Evolutionary conservation across 257 asterid species (phyloP), one percentile per base, ranked within the genome.

Genomic region (Apocynum venetum): DNA sequence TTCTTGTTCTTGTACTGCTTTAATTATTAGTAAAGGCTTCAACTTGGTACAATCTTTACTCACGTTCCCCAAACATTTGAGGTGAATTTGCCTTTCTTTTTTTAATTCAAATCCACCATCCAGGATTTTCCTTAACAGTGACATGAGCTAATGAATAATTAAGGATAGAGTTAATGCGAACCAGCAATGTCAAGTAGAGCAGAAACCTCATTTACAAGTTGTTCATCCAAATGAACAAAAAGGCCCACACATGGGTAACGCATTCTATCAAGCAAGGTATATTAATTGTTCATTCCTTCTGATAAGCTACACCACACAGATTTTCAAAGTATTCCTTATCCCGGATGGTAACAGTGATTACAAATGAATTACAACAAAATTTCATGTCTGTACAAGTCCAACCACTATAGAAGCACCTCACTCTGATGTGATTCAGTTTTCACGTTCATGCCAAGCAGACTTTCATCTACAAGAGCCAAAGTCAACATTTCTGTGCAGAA

Each of bases 401-500:
- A 51, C 72, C 38, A 35, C 79, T 78, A 85, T 35, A 72, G 47
- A 48, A 77, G 73, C 11, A 78, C 64, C 73, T 79, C 85, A 43
- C 60, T 73, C 7, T 60, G 74, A 35, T 74, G 78, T 38, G 72
- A 78, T 68, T 66, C 80, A 56, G 20, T 20, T 63, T 44, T 69
- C 38, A 67, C 75, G 71, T 80, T 86, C 7, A 72, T 76, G 66
- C 77, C 85, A 57, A 77, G 85, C 38, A 83, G 88, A 82, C 94
- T 84, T 80, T 94, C 98, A 65, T 92, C 98, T 20, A 81, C 89
- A 72, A 94, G 96, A 77, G 97, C 97, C 85, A 88, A 60, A 25
- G 93, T 91, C 81, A 94, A 82, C 98, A 94, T 92, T 73, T 94
- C 97, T 5, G 96, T 92, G 84, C 93, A 92, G 77, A 94, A 94